Evolutionary conservation across 768 basidiomycete species (phyloP).

Genomic region (Coprinellus micaceus): DNA sequence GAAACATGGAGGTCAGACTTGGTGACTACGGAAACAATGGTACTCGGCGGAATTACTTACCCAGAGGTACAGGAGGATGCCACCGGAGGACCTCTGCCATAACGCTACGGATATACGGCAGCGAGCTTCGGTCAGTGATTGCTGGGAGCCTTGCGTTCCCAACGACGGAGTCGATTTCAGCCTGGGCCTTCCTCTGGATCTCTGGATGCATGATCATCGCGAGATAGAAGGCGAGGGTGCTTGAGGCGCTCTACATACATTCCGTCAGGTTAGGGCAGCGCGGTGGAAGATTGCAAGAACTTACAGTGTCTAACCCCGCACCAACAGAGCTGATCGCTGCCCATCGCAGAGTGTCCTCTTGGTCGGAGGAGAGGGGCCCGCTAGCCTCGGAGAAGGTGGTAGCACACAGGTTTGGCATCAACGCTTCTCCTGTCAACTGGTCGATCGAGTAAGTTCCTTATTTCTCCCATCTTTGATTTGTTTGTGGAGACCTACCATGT

Average conservation of each 20-base stretch:
- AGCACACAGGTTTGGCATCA: conserved; percentile 48
- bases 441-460: neutral
- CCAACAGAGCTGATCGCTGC: conserved; percentile 53
- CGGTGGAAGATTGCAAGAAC: conserved; percentile 10
- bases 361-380: conserved; percentile 48
- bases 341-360: conserved; percentile 63
- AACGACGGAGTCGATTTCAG: conserved; percentile 56
- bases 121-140: conserved; percentile 49
- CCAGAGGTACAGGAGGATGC: conserved; percentile 43
- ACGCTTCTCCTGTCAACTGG: conserved; percentile 54
- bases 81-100: conserved; percentile 56
- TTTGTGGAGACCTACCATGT: conserved; percentile 40
- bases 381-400: conserved; percentile 50
- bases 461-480: neutral
- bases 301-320: conserved; percentile 50
- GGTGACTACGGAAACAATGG: neutral
- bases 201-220: conserved; percentile 57
- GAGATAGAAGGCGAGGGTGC: conserved; percentile 56
- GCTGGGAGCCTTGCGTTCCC: conserved; percentile 58
- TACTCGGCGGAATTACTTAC: conserved; percentile 21
- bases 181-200: conserved; percentile 54
- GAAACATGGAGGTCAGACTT: neutral
- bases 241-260: conserved; percentile 50
- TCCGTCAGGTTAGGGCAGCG: conserved; percentile 1
- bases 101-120: conserved; percentile 63